Percentiles rank a stretch among this genome's conserved stretches.
phyloP scores from a whole-genome alignment of 2,329 filamentous ascomycete species.

The Fusarium siculi region DNA sequence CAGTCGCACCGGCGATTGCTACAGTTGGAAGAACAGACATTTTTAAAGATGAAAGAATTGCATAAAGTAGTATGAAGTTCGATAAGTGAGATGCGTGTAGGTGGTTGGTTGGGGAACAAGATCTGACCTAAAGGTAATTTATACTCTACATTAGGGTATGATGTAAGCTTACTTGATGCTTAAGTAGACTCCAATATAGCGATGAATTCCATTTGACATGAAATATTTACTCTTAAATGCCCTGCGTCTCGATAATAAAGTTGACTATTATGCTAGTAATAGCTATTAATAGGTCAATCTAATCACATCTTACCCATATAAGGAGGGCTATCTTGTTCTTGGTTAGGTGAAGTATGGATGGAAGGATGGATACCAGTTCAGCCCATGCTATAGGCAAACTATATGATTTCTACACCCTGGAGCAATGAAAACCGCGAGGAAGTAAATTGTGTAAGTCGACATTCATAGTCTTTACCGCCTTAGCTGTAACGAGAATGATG shows the following conservation, averaged over 20 bases:
- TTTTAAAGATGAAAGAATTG: not conserved
- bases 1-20: not conserved
- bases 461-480: not conserved
- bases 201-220: no score
- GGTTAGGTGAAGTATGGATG: not conserved
- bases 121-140: not conserved
- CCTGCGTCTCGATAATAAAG: no score
- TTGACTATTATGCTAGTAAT: not conserved
- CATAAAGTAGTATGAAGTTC: not conserved
- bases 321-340: not conserved
- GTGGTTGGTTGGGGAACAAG: not conserved
- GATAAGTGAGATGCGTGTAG: not conserved
- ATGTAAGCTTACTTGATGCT: not conserved
- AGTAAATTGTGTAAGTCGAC: accelerated
- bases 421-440: not conserved
- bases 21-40: not conserved
- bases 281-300: not conserved
- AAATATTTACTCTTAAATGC: accelerated
- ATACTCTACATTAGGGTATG: not conserved
- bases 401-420: not conserved
- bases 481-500: no score
- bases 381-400: not conserved
- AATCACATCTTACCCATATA: not conserved
- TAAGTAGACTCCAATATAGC: no score
- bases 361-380: not conserved